A percentile compares a stretch with the other conserved stretches of the same genome.
phyloP scores from a whole-genome alignment of 2,329 filamentous ascomycete species.

The Colletotrichum endophyticum region DNA sequence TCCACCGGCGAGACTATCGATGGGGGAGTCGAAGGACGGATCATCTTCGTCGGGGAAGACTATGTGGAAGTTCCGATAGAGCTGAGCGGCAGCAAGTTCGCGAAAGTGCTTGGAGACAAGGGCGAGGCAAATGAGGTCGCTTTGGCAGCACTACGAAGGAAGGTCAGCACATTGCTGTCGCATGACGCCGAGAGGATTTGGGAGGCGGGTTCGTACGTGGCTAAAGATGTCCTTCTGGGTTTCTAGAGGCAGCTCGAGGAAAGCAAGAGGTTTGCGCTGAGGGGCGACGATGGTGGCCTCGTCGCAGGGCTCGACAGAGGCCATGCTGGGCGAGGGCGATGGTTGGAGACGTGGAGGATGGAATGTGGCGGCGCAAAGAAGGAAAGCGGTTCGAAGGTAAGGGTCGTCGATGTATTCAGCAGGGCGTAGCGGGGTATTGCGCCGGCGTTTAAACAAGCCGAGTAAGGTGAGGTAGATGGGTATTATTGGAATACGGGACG shows the following conservation, averaged over 20 bases:
- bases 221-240: conserved; percentile 53
- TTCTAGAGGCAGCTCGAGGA: conserved; percentile 51
- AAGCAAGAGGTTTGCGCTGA: conserved; percentile 27
- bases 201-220: conserved; percentile 39
- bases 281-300: conserved; percentile 26
- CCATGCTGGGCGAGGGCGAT: conserved; percentile 33
- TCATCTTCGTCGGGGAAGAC: conserved; percentile 67
- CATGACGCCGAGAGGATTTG: not conserved
- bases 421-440: not conserved
- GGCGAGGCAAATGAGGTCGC: conserved; percentile 61
- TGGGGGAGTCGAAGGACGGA: conserved; percentile 52
- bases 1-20: conserved; percentile 61
- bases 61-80: conserved; percentile 66
- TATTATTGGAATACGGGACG: not conserved
- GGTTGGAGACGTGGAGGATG: not conserved
- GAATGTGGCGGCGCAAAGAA: not conserved
- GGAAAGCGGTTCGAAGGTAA: not conserved
- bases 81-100: conserved; percentile 59
- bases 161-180: not conserved
- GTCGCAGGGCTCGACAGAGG: conserved; percentile 34
- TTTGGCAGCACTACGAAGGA: conserved; percentile 48
- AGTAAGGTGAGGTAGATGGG: not conserved
- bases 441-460: not conserved
- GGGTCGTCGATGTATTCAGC: not conserved
- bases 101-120: conserved; percentile 64